A percentile compares a stretch with the other conserved stretches of the same genome.
Conservation (phyloP, 2,329 filamentous ascomycete genomes). For the Pezicula neosporulosa region DNA sequence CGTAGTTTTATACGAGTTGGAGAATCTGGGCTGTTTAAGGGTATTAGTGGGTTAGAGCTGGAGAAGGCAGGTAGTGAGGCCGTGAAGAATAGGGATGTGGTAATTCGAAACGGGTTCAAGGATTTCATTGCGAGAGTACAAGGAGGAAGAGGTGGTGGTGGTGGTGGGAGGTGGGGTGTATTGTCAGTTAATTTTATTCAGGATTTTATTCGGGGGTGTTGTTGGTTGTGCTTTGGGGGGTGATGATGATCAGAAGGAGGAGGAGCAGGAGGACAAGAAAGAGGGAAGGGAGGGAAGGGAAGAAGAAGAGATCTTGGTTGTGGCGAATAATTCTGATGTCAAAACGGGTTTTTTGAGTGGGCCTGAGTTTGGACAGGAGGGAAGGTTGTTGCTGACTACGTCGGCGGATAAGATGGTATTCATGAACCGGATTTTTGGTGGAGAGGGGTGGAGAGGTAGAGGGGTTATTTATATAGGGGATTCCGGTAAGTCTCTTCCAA, state of each 20-base stretch:
- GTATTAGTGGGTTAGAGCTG: constrained; percentile 13
- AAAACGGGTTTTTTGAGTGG: constrained; percentile 14
- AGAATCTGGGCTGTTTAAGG: constrained; percentile 16
- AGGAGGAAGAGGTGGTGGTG: no score
- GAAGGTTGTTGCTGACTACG: constrained; percentile 11
- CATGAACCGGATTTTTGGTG: constrained; percentile 13
- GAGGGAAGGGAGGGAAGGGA: no score
- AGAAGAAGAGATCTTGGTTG: constrained; percentile 6
- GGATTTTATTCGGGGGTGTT: constrained; percentile 19
- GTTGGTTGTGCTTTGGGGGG: constrained; percentile 3
- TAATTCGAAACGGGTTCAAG: constrained; percentile 15
- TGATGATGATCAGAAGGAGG: no score
- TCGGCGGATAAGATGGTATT: constrained; percentile 20
- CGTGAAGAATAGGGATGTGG: constrained; percentile 11
- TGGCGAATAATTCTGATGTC: constrained; percentile 16
- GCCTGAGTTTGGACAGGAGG: background rate
- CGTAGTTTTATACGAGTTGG: background rate
- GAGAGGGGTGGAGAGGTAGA: constrained; percentile 1
- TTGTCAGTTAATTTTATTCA: constrained; percentile 23
- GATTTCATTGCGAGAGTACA: constrained; percentile 11
- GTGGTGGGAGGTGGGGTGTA: constrained; percentile 16
- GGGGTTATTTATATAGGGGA: constrained; percentile 25
- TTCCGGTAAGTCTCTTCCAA: no score
- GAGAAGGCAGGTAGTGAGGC: constrained; percentile 11
- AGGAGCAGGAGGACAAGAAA: background rate